A percentile compares a stretch with the other conserved stretches of the same genome.
Evolutionary conservation across 2,329 filamentous ascomycete species (phyloP).

Genomic region (Cordyceps militaris): DNA sequence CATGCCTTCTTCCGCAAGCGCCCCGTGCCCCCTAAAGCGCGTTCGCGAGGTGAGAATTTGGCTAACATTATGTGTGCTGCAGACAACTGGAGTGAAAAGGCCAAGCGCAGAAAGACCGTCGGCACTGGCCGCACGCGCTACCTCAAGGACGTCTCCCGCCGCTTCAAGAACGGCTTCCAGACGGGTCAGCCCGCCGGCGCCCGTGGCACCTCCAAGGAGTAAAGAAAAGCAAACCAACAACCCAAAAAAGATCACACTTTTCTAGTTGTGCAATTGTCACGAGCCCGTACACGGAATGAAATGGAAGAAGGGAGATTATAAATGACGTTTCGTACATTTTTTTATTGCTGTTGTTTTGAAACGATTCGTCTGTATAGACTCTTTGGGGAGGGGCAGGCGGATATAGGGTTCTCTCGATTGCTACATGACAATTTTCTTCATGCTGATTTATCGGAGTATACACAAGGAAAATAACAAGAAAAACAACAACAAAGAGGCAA

Average conservation of each 20-base stretch:
- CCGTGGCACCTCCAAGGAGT: slow-evolving; percentile 48
- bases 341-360: background rate
- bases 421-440: slow-evolving; percentile 1
- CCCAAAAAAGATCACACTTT: slow-evolving; percentile 5
- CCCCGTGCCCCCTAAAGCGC: background rate
- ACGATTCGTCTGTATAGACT: background rate
- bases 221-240: slow-evolving; percentile 15
- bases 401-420: slow-evolving; percentile 1
- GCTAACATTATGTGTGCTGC: slow-evolving; percentile 17
- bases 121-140: slow-evolving; percentile 94
- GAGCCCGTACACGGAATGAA: no score
- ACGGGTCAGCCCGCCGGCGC: slow-evolving; percentile 78
- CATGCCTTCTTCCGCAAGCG: background rate
- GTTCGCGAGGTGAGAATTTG: background rate
- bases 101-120: slow-evolving; percentile 99
- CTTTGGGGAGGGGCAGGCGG: background rate
- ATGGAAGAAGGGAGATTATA: slow-evolving; percentile 16
- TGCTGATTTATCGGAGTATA: slow-evolving; percentile 12
- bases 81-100: slow-evolving; percentile 99
- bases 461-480: slow-evolving; percentile 1
- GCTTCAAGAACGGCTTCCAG: slow-evolving; percentile 98
- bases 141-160: slow-evolving; percentile 85
- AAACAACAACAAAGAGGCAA: slow-evolving; percentile 9
- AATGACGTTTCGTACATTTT: background rate
- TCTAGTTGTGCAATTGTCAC: no score